phyloP scores from a whole-genome alignment of 75 land plant species.

The Picea glauca region DNA sequence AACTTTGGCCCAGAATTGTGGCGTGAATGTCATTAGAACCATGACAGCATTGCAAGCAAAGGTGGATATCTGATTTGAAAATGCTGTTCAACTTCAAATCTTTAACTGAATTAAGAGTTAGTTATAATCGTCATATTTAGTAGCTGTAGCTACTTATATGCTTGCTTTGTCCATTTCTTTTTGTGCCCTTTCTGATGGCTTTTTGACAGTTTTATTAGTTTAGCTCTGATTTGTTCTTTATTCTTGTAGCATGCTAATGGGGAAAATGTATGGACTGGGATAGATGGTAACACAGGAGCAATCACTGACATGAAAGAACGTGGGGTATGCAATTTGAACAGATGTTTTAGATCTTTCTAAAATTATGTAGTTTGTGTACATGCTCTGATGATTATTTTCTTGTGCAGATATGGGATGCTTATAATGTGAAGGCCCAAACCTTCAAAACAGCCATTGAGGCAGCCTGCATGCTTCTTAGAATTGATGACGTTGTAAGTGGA shows the following conservation, averaged over 20 bases:
- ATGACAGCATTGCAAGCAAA: conserved; percentile 98
- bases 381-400: background rate
- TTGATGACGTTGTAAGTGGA: conserved; percentile 96
- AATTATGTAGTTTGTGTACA: background rate
- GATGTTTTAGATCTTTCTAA: background rate
- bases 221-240: background rate
- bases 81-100: background rate
- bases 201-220: background rate
- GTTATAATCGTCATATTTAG: background rate
- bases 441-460: conserved; percentile 97
- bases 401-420: conserved; percentile 89
- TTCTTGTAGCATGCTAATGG: conserved; percentile 78
- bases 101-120: background rate
- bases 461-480: conserved; percentile 92
- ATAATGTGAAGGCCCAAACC: conserved; percentile 89
- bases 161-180: background rate
- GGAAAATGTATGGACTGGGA: conserved; percentile 90
- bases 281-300: conserved; percentile 90
- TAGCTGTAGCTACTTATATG: background rate
- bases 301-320: conserved; percentile 93
- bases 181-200: background rate
- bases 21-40: conserved; percentile 91
- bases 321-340: conserved; percentile 39
- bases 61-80: conserved; percentile 25
- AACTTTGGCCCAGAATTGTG: conserved; percentile 94